phyloP scores from a whole-genome alignment of 331 rosid species.

The Acacia concinna region DNA sequence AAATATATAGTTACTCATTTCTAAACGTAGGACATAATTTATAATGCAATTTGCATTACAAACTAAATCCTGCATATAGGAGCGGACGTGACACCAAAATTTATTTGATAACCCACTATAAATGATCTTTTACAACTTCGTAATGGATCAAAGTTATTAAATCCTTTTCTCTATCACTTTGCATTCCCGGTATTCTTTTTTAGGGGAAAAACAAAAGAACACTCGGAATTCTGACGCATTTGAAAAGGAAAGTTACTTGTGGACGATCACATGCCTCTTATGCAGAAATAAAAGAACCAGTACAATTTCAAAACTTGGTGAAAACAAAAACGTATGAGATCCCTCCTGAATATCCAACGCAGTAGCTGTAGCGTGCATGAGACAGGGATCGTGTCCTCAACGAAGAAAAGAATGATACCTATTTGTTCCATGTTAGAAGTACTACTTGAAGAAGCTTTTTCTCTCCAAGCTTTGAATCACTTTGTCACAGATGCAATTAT shows the following conservation, averaged over 20 bases:
- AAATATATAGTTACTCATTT: too few species aligned
- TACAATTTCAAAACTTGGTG: neutral
- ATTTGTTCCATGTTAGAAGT: constrained; percentile 29
- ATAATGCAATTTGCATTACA: too few species aligned
- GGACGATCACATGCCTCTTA: neutral
- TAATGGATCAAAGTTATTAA: too few species aligned
- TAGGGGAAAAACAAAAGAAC: too few species aligned
- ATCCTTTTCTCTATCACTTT: neutral
- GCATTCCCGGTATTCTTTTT: neutral
- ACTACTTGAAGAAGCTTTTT: constrained; percentile 1
- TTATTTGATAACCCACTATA: neutral
- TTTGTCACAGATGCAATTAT: neutral
- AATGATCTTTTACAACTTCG: too few species aligned
- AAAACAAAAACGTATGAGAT: neutral
- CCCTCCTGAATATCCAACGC: neutral
- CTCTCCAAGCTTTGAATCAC: constrained; percentile 27
- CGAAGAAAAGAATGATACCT: constrained; percentile 67
- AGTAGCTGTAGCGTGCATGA: neutral
- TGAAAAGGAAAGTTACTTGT: neutral
- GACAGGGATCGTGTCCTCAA: constrained; percentile 9
- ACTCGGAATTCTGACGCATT: neutral
- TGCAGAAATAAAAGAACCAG: neutral
- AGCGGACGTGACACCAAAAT: too few species aligned
- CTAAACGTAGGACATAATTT: too few species aligned
- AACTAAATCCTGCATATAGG: too few species aligned